Conservation (phyloP, 257 asterid species). For the Nicotiana obtusifolia region DNA sequence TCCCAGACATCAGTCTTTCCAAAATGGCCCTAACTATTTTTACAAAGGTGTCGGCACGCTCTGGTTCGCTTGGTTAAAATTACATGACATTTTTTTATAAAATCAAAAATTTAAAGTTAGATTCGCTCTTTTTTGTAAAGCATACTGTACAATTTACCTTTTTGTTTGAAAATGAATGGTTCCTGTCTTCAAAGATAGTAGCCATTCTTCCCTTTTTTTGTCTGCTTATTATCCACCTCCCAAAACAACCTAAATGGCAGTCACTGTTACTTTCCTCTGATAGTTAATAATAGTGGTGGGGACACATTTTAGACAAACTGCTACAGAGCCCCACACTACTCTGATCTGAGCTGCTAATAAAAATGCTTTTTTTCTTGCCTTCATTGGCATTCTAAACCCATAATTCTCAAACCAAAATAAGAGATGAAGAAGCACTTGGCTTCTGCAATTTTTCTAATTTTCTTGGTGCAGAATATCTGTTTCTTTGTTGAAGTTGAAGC, state of each 20-base stretch:
- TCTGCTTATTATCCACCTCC: background rate
- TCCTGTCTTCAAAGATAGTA: background rate
- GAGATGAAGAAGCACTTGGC: conserved; percentile 37
- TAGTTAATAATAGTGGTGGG: background rate
- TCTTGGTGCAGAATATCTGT: conserved; percentile 41
- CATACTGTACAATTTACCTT: background rate
- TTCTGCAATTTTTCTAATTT: conserved; percentile 22
- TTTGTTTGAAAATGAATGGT: background rate
- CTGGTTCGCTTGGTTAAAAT: background rate
- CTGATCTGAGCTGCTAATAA: conserved; percentile 5
- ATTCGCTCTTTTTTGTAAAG: too few relatives aligned
- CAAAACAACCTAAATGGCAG: background rate
- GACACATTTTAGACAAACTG: background rate
- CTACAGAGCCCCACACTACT: conserved; percentile 15
- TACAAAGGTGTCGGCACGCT: background rate
- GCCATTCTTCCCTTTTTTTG: background rate
- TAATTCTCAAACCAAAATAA: background rate
- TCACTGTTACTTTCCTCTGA: background rate
- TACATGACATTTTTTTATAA: too few relatives aligned
- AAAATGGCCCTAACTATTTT: background rate
- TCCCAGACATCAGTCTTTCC: background rate
- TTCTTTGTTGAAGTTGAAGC: conserved; percentile 26
- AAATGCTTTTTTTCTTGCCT: background rate
- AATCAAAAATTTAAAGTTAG: too few relatives aligned
- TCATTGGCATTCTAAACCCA: background rate